These are phyloP conservation scores for Datisca glomerata DNA, from an alignment of 306 rosid genomes.

Conservation along the genomic window DNA sequence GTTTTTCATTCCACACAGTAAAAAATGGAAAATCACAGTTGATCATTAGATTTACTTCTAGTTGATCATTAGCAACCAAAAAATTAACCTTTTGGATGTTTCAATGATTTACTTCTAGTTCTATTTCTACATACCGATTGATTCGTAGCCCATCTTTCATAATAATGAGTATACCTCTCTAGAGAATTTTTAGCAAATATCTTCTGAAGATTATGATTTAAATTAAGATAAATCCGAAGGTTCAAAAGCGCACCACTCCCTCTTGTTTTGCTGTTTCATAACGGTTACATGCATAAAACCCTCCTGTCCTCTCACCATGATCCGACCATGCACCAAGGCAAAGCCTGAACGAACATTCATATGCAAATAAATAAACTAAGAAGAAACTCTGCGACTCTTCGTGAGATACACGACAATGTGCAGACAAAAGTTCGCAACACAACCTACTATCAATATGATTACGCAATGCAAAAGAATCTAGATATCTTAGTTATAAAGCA, in stretches of 20 bases:
- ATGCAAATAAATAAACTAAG: too few relatives aligned
- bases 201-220: not conserved
- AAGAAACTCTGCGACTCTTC: too few relatives aligned
- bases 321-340: conserved; percentile 91
- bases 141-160: conserved; percentile 98
- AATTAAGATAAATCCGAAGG: not conserved
- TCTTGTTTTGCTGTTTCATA: conserved; percentile 89
- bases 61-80: not conserved
- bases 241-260: conserved; percentile 41
- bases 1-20: too few relatives aligned
- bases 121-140: conserved; percentile 54
- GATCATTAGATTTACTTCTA: too few relatives aligned
- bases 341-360: conserved; percentile 32
- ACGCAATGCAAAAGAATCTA: not conserved
- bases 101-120: not conserved
- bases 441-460: too few relatives aligned
- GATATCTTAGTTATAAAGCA: not conserved
- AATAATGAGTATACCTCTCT: conserved; percentile 91
- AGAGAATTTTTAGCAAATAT: conserved; percentile 85
- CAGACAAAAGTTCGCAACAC: conserved; percentile 4
- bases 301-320: conserved; percentile 92
- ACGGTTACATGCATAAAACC: conserved; percentile 94
- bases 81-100: not conserved
- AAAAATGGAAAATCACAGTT: too few relatives aligned
- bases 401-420: too few relatives aligned